These are phyloP conservation scores for Candida nemodendra DNA, from an alignment of 805 yeast genomes.

Conservation along the genomic window DNA sequence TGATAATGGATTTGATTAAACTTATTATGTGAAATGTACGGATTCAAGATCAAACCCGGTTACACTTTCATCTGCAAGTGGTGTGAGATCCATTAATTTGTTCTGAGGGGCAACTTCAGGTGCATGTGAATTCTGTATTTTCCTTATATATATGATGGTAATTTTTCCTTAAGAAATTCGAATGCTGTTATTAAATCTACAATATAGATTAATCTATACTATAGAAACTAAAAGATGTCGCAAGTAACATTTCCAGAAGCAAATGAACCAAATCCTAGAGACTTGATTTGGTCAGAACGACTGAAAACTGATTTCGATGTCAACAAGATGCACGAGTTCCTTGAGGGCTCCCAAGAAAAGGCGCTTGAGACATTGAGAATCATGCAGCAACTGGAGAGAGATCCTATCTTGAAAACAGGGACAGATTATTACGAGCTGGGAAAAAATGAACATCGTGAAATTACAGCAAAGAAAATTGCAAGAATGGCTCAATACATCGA, in stretches of 20 bases:
- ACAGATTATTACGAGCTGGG: conserved; percentile 56
- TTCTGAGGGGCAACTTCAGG: no score
- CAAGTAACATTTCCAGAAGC: conserved; percentile 29
- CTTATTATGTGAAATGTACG: no score
- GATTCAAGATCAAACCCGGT: no score
- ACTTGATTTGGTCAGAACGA: conserved; percentile 46
- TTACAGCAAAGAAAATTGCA: conserved; percentile 59
- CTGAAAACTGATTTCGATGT: conserved; percentile 39
- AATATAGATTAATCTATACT: no score
- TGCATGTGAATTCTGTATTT: no score
- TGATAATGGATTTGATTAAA: no score
- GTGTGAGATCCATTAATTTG: no score
- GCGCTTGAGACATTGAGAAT: conserved; percentile 47
- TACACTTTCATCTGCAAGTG: no score
- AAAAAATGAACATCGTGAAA: conserved; percentile 56
- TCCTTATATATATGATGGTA: no score
- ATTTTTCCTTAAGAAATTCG: no score
- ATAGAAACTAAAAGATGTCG: conserved; percentile 35
- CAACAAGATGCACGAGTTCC: conserved; percentile 51
- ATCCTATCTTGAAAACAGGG: conserved; percentile 59
- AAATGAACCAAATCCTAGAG: conserved; percentile 36
- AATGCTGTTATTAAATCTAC: no score
- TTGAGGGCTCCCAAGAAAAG: conserved; percentile 49
- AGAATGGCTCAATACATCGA: conserved; percentile 62
- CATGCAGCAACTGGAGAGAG: conserved; percentile 61